Base-by-base conservation (phyloP, 75 land plant species). In the Pseudotsuga menziesii region DNA sequence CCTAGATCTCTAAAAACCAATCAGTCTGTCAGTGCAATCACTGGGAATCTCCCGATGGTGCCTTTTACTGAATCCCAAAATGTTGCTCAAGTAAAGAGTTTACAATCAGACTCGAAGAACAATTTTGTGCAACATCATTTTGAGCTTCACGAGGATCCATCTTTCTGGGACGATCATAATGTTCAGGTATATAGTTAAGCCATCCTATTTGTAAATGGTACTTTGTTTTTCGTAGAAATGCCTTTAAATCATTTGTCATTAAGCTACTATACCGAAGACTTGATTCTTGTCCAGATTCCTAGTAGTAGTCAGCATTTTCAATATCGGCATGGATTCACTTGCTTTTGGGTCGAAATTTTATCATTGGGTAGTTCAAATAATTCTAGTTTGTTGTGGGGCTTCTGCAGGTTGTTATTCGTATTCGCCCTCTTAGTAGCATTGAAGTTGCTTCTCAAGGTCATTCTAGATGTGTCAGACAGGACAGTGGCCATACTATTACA, bases 141-240 rank as follows among this genome's bases (percentile, higher is more conserved):
- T 67, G 93, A 91, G 64, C 77, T 95, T 55, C 75, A 73, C 4
- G 98, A 93, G 52, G 98, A 95, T 80, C 92, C 94, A 2, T 81
- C 90, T 35, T 95, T 91, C 75, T 93, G 96, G 98, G 85, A 87
- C 44, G 98, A 95, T 74, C 88, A 93, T 80, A 95, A 90, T 62
- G 94, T 95, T 15, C 98, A 95, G 96, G 98, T 90, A 70, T 20
- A 8, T 48, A 17, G 52, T 20, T 44, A 35, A 74, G 55, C n/a
- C n/a, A 25, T 29, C 75, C 19, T 32, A 16, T 32, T 39, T 26
- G 13, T 4, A 52, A 35, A 23, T 27, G 2, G 23, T 66, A 44
- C 29, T 20, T 52, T 25, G n/a, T n/a, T 61, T 63, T 63, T 32
- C 8, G 41, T 69, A 20, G 22, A 20, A 69, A 44, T 35, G 44